phyloP scores from a whole-genome alignment of 306 rosid genomes.

The Oxytropis ochrocephala region DNA sequence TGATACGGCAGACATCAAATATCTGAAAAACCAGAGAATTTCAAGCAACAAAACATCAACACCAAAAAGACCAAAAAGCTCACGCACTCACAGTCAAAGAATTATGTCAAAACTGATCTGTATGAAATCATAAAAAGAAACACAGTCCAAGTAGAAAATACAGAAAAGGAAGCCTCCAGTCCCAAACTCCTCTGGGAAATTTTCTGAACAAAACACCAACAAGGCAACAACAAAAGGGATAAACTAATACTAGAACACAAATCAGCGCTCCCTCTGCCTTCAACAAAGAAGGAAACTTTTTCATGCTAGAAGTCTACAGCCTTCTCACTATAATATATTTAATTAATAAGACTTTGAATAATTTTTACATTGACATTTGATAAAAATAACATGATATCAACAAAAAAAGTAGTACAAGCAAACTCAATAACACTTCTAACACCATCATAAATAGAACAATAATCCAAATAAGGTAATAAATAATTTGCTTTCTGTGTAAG shows the following conservation, averaged over 20 bases:
- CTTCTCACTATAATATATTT: background rate
- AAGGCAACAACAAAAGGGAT: background rate
- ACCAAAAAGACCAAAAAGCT: background rate
- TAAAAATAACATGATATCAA: background rate
- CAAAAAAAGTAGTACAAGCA: background rate
- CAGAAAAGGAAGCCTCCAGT: background rate
- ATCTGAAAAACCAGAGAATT: background rate
- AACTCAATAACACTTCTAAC: background rate
- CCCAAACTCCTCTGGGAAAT: background rate
- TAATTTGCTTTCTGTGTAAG: background rate
- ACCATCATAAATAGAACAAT: background rate
- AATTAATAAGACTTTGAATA: background rate
- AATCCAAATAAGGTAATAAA: background rate
- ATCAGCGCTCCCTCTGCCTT: background rate
- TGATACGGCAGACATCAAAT: background rate
- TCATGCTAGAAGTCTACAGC: background rate
- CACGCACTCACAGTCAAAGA: background rate
- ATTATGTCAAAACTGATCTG: background rate
- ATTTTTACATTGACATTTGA: background rate
- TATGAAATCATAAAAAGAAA: background rate
- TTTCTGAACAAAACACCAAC: background rate
- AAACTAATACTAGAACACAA: background rate
- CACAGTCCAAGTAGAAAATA: background rate
- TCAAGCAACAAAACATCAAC: slow-evolving; percentile 12
- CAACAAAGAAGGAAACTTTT: background rate